Base-by-base conservation (phyloP, 306 rosid genomes). In the Herpetospermum pedunculosum region DNA sequence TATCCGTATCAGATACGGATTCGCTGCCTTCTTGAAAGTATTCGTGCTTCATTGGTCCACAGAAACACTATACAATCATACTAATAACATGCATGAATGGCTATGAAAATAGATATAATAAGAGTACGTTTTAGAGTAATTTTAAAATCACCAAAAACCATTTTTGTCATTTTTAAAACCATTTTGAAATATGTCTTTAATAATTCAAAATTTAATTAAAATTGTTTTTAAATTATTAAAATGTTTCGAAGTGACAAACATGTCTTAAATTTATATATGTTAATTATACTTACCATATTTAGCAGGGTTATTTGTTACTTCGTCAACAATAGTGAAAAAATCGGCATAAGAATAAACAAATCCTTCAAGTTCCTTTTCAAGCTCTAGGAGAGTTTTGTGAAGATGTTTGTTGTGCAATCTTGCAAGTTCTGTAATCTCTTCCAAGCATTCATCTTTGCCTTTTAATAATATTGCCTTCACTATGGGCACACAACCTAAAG, bases 241-340 rank as follows among this genome's bases (percentile, higher is more conserved):
- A n/a, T n/a, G n/a, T n/a, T n/a, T n/a, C n/a, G n/a, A n/a, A n/a
- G n/a, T n/a, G n/a, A n/a, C n/a, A n/a, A n/a, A n/a, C n/a, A n/a
- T n/a, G n/a, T n/a, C n/a, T n/a, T n/a, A n/a, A n/a, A n/a, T n/a
- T n/a, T n/a, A n/a, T n/a, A n/a, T n/a, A n/a, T n/a, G n/a, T 25
- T 55, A 26, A 4, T 55, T 55, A 5, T 62, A 18, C 26, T 62
- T 85, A 87, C 92, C 90, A 63, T 84, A 87, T 72, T 83, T 87
- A 46, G 78, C 77, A 77, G 90, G 96, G 46, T 81, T 6, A 5
- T 68, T 68, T 8, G 78, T 73, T 14, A 71, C 13, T 25, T 84
- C 80, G 21, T 9, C 8, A 8, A 34, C 6, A 5, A 52, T 0
- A 13, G 19, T 35, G 72, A 70, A 85, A 29, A 28, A 54, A 60